Base-by-base conservation (phyloP, 73 alveolate species). In the Paramecium caudatum region DNA sequence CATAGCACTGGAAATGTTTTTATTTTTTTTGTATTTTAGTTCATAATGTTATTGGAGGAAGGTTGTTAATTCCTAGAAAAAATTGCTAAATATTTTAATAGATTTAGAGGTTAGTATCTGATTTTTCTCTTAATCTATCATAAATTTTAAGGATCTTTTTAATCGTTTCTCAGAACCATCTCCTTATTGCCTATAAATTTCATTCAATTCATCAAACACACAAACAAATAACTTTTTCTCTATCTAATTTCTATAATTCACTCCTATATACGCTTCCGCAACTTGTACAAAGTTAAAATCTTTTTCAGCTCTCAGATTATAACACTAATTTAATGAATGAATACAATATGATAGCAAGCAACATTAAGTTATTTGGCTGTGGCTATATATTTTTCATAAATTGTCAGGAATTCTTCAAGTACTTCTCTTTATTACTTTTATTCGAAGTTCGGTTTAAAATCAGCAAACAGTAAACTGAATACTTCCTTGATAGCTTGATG, bases 291-390 rank as follows among this genome's bases (percentile, higher is more conserved):
- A 55, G 13, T 2, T 1, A 0, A 55, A 55, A 10, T 6, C 30
- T 8, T 23, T 25, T 5, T 55, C 12, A 1, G 9, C 10, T 27
- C 80, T 55, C 2, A 55, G 7, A 8, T 23, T 55, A 12, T 55
- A 55, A 9, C 80, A 55, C 80, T 55, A 55, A 23, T 10, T 4
- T 4, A 55, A 55, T 1, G 13, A 55, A 5, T 47, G 30, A 23
- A 19, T 55, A 55, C 80, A 6, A 55, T 8, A 55, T 55, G 80
- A 55, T 55, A 55, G 9, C 80, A 55, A 0, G 80, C 80, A 55
- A 55, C 6, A 23, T 55, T 23, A 4, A 8, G 37, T 10, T 23
- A 10, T 19, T 55, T 16, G 1, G 80, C 80, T 2, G 21, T 8
- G 0, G 0, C 1, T 55, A 27, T 23, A 23, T 23, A 55, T 55